Conservation (phyloP, 2,329 filamentous ascomycete species). For the Xylariaceae sp. region DNA sequence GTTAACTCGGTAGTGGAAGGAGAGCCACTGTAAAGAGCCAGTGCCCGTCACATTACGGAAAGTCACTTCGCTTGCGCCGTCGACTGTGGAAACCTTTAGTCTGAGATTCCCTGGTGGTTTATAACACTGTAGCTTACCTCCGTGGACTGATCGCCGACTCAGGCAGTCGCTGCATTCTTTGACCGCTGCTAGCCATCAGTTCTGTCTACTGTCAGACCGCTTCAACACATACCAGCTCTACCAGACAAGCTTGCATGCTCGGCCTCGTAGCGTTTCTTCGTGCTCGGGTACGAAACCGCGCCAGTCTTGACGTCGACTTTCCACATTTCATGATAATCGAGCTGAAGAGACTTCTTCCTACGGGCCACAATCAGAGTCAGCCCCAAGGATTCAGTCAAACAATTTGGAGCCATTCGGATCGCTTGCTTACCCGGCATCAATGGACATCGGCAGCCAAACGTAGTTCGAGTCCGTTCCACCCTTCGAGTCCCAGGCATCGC, state of each 20-base stretch:
- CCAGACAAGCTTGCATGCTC: slow-evolving; percentile 34
- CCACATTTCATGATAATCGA: slow-evolving; percentile 46
- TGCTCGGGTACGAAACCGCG: slow-evolving; percentile 36
- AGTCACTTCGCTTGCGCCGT: slow-evolving; percentile 31
- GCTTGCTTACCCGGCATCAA: slow-evolving; percentile 37
- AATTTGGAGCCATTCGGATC: neutral
- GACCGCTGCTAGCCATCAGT: slow-evolving; percentile 14
- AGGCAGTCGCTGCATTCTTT: slow-evolving; percentile 22
- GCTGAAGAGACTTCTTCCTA: slow-evolving; percentile 36
- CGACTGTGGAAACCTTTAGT: slow-evolving; percentile 22
- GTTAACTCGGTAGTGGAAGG: slow-evolving; percentile 41
- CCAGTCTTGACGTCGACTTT: slow-evolving; percentile 43
- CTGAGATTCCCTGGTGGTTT: neutral
- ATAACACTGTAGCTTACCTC: slow-evolving; percentile 10
- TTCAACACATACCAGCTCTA: slow-evolving; percentile 25
- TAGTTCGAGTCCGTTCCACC: slow-evolving; percentile 41
- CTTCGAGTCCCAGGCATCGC: slow-evolving; percentile 41
- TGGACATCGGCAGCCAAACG: slow-evolving; percentile 43
- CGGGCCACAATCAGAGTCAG: neutral
- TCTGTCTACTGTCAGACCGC: neutral
- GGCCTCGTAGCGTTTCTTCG: slow-evolving; percentile 41
- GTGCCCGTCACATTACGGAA: slow-evolving; percentile 43
- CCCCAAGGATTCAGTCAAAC: neutral
- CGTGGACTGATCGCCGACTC: slow-evolving; percentile 24
- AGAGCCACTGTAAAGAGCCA: slow-evolving; percentile 41